phyloP scores from a whole-genome alignment of 2,329 filamentous ascomycete species.

The Aspergillus ochraceus region DNA sequence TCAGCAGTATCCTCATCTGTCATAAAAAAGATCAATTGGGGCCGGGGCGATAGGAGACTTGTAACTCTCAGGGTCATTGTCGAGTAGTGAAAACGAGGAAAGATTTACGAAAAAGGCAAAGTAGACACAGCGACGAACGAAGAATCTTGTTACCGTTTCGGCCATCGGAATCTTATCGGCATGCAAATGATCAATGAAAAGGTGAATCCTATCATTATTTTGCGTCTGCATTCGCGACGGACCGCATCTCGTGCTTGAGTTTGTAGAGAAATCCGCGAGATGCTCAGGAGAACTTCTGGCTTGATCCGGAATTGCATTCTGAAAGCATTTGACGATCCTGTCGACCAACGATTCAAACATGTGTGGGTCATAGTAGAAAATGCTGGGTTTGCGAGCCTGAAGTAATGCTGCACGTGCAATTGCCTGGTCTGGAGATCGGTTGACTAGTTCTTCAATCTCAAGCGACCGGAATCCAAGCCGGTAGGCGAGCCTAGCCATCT shows the following conservation, averaged over 20 bases:
- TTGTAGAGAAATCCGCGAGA: constrained; percentile 15
- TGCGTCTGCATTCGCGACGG: constrained; percentile 13
- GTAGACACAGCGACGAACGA: constrained; percentile 25
- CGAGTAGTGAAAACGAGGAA: neutral
- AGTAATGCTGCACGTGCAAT: constrained; percentile 21
- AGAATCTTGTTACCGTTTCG: constrained; percentile 16
- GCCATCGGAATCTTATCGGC: constrained; percentile 6
- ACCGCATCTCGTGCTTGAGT: constrained; percentile 15
- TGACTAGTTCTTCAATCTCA: constrained; percentile 17
- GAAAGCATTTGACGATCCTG: constrained; percentile 21
- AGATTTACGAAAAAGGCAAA: constrained; percentile 23
- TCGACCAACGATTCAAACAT: constrained; percentile 18
- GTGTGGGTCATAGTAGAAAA: constrained; percentile 17
- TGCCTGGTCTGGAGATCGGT: constrained; percentile 17
- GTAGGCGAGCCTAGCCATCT: constrained; percentile 24
- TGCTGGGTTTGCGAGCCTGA: constrained; percentile 19
- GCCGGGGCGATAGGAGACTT: too few species aligned
- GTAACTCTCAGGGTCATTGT: constrained; percentile 1
- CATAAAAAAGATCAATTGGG: too few species aligned
- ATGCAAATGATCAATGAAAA: constrained; percentile 23
- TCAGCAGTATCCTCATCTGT: too few species aligned
- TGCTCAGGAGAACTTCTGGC: constrained; percentile 2
- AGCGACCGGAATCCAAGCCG: constrained; percentile 20
- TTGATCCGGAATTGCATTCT: constrained; percentile 15
- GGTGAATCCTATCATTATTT: constrained; percentile 15